phyloP scores from a whole-genome alignment of 139 green algal genomes.

The Chlamydomonas asymmetrica region DNA sequence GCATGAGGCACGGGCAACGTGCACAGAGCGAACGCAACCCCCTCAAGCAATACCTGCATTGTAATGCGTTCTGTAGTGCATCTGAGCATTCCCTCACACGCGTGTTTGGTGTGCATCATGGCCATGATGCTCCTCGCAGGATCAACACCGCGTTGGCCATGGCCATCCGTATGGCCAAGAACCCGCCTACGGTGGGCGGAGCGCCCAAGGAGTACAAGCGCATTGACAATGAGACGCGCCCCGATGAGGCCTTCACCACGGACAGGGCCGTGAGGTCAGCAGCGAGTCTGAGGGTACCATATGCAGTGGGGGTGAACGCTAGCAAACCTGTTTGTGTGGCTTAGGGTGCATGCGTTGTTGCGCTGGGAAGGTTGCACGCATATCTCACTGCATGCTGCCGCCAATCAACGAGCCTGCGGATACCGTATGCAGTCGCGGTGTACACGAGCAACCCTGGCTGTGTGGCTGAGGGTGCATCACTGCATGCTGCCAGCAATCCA shows the following conservation, averaged over 20 bases:
- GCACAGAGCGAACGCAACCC: not conserved
- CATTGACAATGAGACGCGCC: conserved; percentile 60
- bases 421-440: no score
- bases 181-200: conserved; percentile 57
- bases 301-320: no score
- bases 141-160: conserved; percentile 88
- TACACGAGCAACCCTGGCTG: no score
- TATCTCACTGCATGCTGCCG: no score
- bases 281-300: no score
- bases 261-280: conserved; percentile 67
- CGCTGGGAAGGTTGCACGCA: no score
- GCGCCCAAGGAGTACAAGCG: conserved; percentile 42
- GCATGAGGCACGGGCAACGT: not conserved
- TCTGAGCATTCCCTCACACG: not conserved
- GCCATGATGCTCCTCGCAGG: conserved; percentile 9
- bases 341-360: no score
- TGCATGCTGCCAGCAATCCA: no score
- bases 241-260: conserved; percentile 91
- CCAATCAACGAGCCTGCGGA: no score
- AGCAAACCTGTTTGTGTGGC: no score
- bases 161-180: conserved; percentile 60
- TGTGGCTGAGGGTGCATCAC: no score
- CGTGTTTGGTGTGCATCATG: not conserved
- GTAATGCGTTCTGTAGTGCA: not conserved
- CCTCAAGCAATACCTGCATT: not conserved